Percentiles rank a stretch among this genome's conserved stretches.
Conservation (phyloP, 345 rosid species). For the Draba incana region DNA sequence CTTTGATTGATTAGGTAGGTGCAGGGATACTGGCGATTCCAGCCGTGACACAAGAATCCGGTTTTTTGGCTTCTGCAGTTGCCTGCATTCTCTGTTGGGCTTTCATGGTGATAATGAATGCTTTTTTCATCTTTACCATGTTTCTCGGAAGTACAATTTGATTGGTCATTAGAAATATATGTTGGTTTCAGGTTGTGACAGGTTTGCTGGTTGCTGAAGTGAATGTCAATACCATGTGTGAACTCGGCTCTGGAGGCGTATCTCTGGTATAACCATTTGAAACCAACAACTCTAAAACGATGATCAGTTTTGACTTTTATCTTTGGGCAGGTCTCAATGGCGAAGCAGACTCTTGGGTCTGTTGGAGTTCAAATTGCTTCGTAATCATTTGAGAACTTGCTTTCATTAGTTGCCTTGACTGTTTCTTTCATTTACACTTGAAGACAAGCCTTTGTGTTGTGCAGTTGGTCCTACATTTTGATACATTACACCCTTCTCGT, state of each 20-base stretch:
- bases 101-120: conserved; percentile 59
- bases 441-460: conserved; percentile 29
- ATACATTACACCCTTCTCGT: conserved; percentile 91
- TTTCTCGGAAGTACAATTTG: not conserved
- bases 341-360: conserved; percentile 78
- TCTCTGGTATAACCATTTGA: conserved; percentile 60
- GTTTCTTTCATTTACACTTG: conserved; percentile 13
- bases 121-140: not conserved
- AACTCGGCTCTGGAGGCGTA: conserved; percentile 92
- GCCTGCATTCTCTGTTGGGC: conserved; percentile 79
- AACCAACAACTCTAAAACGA: not conserved
- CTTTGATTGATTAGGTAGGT: conserved; percentile 60
- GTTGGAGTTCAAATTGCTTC: conserved; percentile 88
- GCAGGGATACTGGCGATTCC: conserved; percentile 96
- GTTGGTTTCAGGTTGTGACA: conserved; percentile 66
- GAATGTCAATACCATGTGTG: conserved; percentile 87
- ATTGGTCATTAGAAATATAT: not conserved
- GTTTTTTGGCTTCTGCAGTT: conserved; percentile 80
- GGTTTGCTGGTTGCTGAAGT: conserved; percentile 93
- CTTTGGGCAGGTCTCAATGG: conserved; percentile 82
- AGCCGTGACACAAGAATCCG: conserved; percentile 88
- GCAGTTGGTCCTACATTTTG: conserved; percentile 94
- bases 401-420: not conserved
- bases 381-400: conserved; percentile 46
- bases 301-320: conserved; percentile 8